Base-by-base conservation (phyloP, 768 basidiomycete species). In the Suillus hirtellus region DNA sequence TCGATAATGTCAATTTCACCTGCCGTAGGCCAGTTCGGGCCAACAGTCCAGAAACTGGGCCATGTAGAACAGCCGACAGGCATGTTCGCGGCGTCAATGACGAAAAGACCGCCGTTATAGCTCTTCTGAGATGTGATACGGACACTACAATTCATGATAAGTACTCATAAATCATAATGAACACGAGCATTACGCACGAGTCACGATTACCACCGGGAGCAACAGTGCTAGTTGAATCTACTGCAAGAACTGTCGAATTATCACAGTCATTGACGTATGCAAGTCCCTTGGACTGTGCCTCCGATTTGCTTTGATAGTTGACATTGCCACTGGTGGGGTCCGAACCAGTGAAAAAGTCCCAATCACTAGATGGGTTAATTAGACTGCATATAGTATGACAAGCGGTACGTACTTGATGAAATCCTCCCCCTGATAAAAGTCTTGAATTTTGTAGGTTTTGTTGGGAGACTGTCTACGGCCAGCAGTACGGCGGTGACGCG, bases 1-100 rank as follows among this genome's bases (percentile, higher is more conserved):
- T 93, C 92, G 10, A 92, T 71, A 59, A 90, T 82, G 68, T 93
- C 92, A 54, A 91, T 87, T 72, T 92, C 89, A 64, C 86, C 86
- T 31, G 64, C 73, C 27, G 40, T 19, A 4, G 85, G 85, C 86
- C 86, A 88, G 52, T 80, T 69, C 2, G 81, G 77, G 9, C 86
- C 85, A 50, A 79, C 76, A 3, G 80, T 77, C 83, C 82, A 84
- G 61, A 77, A 89, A 74, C 89, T 89, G 76, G 75, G 87, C 82
- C 84, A 85, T 43, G 79, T 76, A 60, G 83, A 80, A 70, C 88
- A 90, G 0, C 91, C 91, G 60, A 84, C 80, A 10, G 90, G 90
- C 88, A 90, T 89, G 2, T 83, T 76, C 59, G 71, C 81, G 61
- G 91, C 84, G 68, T 92, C 91, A 19, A 90, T 81, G 66, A 93